phyloP scores from a whole-genome alignment of 1,284 basidiomycete species.

The Sporisorium scitamineum region DNA sequence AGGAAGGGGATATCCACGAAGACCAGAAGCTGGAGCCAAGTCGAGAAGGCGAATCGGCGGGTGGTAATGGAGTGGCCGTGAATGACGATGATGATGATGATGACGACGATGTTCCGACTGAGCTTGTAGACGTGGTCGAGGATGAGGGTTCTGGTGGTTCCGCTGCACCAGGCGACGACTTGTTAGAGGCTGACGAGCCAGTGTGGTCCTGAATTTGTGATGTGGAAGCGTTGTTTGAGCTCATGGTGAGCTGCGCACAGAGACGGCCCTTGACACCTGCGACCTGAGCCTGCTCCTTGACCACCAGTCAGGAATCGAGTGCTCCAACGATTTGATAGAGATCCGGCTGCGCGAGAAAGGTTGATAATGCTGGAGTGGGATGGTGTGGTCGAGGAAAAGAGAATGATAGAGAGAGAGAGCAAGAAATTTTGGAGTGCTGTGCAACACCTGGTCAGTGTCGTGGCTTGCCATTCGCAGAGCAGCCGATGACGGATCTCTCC shows the following conservation, averaged over 20 bases:
- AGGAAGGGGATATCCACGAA: slow-evolving; percentile 56
- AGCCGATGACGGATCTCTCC: slow-evolving; percentile 1
- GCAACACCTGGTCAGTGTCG: background rate
- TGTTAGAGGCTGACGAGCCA: slow-evolving; percentile 1
- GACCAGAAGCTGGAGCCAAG: slow-evolving; percentile 52
- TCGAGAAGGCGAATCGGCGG: slow-evolving; percentile 32
- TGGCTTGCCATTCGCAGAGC: background rate
- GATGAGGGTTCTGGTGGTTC: slow-evolving; percentile 35
- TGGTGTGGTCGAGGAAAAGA: background rate
- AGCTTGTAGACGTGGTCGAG: background rate
- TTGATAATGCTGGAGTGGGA: background rate
- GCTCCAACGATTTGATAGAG: background rate
- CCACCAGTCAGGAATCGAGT: background rate
- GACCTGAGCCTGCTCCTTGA: slow-evolving; percentile 1
- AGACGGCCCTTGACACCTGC: background rate
- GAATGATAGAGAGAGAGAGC: background rate
- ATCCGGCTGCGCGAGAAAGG: background rate
- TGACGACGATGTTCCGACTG: background rate
- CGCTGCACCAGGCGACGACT: slow-evolving; percentile 1
- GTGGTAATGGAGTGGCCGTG: too few species aligned
- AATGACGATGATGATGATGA: too few species aligned
- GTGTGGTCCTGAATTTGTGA: slow-evolving; percentile 11
- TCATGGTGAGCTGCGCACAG: slow-evolving; percentile 13
- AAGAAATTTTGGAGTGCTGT: background rate
- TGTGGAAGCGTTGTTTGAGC: slow-evolving; percentile 19